phyloP scores from a whole-genome alignment of 192 early-diverging fungal species.

The Coemansia sp. region DNA sequence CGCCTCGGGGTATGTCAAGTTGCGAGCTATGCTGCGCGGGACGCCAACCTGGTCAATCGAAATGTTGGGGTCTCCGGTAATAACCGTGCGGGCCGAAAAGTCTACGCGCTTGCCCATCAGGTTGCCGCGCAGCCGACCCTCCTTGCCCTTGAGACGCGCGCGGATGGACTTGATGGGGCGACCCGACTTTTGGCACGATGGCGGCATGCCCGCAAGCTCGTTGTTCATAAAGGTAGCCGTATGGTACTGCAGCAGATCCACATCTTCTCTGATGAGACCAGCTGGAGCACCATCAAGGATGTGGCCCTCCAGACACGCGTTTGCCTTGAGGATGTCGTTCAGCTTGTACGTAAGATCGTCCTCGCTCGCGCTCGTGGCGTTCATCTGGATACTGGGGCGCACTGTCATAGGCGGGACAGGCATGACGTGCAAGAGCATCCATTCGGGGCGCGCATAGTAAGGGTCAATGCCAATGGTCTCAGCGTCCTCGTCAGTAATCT shows the following conservation, averaged over 20 bases:
- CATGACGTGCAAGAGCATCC: conserved; percentile 94
- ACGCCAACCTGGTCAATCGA: conserved; percentile 98
- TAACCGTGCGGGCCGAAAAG: conserved; percentile 98
- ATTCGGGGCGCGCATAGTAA: conserved; percentile 92
- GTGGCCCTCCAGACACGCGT: conserved; percentile 72
- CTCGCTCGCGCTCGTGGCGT: conserved; percentile 80
- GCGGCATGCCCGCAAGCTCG: conserved; percentile 86
- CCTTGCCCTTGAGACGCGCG: conserved; percentile 96
- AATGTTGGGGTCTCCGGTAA: conserved; percentile 97
- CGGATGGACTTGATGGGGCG: conserved; percentile 94
- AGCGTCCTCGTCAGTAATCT: conserved; percentile 83
- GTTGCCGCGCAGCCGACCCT: conserved; percentile 97
- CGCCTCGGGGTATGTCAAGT: conserved; percentile 93
- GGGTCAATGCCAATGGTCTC: conserved; percentile 80
- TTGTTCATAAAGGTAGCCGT: conserved; percentile 98
- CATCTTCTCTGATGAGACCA: conserved; percentile 85
- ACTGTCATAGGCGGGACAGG: conserved; percentile 96
- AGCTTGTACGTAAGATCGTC: conserved; percentile 97
- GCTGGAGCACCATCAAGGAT: conserved; percentile 83
- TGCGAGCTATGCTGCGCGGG: conserved; percentile 93
- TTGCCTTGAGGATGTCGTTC: conserved; percentile 89
- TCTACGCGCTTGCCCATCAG: conserved; percentile 99
- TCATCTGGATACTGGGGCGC: conserved; percentile 92
- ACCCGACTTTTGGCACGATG: conserved; percentile 86
- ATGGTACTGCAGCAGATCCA: conserved; percentile 86